Evolutionary conservation across 345 rosid genomes (phyloP), one percentile per base, ranked within the genome.

Genomic region (Pistacia atlantica): DNA sequence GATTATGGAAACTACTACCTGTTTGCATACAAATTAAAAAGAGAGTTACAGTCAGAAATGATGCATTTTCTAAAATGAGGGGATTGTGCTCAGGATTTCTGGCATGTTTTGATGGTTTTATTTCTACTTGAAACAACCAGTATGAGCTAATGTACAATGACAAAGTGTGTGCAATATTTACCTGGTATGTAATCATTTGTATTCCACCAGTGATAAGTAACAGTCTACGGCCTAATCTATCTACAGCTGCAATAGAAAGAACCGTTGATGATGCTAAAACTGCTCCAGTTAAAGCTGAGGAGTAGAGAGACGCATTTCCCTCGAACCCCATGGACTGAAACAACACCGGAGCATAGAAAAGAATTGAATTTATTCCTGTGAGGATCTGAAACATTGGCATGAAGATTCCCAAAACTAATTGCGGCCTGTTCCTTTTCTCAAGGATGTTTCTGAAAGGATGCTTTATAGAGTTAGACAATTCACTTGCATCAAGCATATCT

Each of bases 241-340:
- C 98, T 0, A 96, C 99, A 31, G 91, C 76, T 14, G 84, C 89
- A 18, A 96, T 96, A 13, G 98, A 91, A 55, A 96, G 86, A 42
- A 96, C 74, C 16, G 99, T 93, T 11, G 99, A 96, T 13, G 88
- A 87, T 11, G 84, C 89, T 3, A 96, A 95, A 80, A 93, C 98
- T 1, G 97, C 98, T 79, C 99, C 99, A 3, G 98, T 96, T 77
- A 92, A 25, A 52, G 98, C 98, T n/a, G 99, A 92, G 60, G 99
- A 80, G 83, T 92, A 93, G 42, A 96, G 85, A 13, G 99, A 71
- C 35, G 99, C 98, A 60, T 90, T 89, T 71, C 92, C 84, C 69
- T 84, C 86, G 52, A 96, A 96, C 31, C 99, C 99, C 98, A 96
- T 89, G 46, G 89, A 92, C 72, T 91, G 94, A 46, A 96, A 96